Base-by-base conservation (phyloP, 1,284 basidiomycete genomes). In the Lignosus rhinocerotis region DNA sequence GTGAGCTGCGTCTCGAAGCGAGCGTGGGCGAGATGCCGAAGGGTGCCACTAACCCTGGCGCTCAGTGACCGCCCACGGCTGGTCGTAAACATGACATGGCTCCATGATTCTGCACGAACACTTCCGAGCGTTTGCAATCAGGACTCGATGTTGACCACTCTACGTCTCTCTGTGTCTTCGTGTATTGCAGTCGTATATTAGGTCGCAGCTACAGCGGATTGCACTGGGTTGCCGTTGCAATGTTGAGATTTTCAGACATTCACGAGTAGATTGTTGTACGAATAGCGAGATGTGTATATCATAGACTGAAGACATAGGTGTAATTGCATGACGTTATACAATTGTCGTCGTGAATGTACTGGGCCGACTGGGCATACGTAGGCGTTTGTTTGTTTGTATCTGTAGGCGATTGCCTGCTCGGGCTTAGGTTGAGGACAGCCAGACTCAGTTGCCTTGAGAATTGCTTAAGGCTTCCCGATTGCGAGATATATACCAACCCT, bases 1-100 rank as follows among this genome's bases (percentile, higher is more conserved):
- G 52, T 10, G 41, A 47, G 3, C 16, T 60, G 19, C 52, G 33
- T 8, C 21, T 47, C 45, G 52, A 60, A 12, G 43, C 36, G 33
- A 17, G 38, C 16, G 43, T 31, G 12, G 52, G 34, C 33, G 63
- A 60, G 57, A 52, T 60, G 50, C 43, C 50, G 53, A 55, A 59
- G 45, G 44, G 14, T 41, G 16, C 47, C 7, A 48, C 38, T 11
- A 33, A 54, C 25, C 38, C 10, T 10, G 50, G 30, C 11, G 41
- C 38, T 8, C 46, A 60, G 44, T 59, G 44, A 60, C 31, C n/a
- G 21, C 41, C 10, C 19, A 38, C 36, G 16, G 36, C 16, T 11
- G 36, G 36, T 16, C 6, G 36, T 38, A 16, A 6, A 38, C 36
- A 6, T 16, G 11, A 38, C 11, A 16, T 6, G 11, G 36, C 16